Evolutionary conservation across 176 grass and related monocot species (phyloP).

Genomic region (Themeda triandra): DNA sequence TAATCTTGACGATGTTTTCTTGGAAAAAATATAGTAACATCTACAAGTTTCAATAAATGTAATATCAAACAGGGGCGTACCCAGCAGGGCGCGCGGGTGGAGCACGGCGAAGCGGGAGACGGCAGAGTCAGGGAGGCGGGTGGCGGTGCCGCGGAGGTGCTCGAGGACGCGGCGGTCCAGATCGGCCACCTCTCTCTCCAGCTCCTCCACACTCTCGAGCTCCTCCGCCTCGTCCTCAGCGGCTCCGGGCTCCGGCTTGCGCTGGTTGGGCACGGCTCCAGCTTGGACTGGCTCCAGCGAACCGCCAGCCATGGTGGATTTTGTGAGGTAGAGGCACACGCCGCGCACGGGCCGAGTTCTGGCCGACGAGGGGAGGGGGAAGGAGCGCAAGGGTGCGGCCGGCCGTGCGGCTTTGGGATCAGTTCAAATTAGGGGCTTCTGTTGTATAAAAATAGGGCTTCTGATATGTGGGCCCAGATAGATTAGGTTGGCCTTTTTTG

Average conservation of each 20-base stretch:
- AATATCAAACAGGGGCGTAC: conserved; percentile 12
- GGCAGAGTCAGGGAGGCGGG: not conserved
- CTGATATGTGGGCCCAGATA: not conserved
- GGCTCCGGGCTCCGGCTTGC: conserved; percentile 23
- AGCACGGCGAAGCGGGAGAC: conserved; percentile 19
- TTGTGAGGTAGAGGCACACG: not conserved
- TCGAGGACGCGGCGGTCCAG: conserved; percentile 57
- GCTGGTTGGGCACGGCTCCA: not conserved
- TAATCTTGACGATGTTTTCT: not conserved
- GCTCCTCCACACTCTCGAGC: conserved; percentile 21
- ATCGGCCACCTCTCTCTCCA: conserved; percentile 54
- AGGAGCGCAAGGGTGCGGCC: not conserved
- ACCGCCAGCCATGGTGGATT: conserved; percentile 34
- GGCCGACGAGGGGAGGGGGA: not conserved
- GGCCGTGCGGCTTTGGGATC: not conserved
- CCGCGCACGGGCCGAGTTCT: not conserved
- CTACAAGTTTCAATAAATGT: not conserved
- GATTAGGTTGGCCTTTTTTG: not conserved
- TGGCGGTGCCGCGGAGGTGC: conserved; percentile 24
- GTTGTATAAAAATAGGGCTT: no score
- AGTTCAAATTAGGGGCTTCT: not conserved
- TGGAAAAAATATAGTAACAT: not conserved
- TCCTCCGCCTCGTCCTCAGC: conserved; percentile 21
- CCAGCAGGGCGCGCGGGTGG: conserved; percentile 18
- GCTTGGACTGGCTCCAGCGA: not conserved